A percentile compares a stretch with the other conserved stretches of the same genome.
Conservation (phyloP, 148 eudicot species). For the Pharnaceum exiguum region DNA sequence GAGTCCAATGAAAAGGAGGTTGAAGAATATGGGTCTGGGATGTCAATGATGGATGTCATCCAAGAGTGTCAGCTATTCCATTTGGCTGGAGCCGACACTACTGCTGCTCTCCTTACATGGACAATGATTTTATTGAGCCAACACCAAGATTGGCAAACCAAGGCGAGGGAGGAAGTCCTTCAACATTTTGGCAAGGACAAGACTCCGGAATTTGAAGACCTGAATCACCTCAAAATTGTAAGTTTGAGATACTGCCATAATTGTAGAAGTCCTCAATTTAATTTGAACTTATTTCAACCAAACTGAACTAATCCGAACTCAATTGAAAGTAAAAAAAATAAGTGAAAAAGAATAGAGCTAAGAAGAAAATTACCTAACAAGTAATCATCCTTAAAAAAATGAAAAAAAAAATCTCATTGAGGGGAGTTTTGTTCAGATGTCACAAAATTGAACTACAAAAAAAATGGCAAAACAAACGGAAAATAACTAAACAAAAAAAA, state of each 20-base stretch:
- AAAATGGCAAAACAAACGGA: too few relatives aligned
- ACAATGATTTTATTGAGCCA: conserved; percentile 11
- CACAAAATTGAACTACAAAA: too few relatives aligned
- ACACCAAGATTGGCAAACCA: conserved; percentile 17
- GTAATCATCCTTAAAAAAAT: too few relatives aligned
- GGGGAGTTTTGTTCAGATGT: too few relatives aligned
- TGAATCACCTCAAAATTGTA: conserved; percentile 14
- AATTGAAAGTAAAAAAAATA: too few relatives aligned
- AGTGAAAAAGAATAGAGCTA: too few relatives aligned
- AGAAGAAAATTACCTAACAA: too few relatives aligned
- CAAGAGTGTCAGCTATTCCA: conserved; percentile 18
- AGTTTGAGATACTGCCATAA: background rate
- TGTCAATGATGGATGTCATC: conserved; percentile 11
- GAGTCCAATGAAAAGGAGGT: conserved; percentile 12
- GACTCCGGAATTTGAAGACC: conserved; percentile 2
- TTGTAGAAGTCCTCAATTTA: too few relatives aligned
- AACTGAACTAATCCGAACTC: too few relatives aligned
- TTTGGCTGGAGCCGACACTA: conserved; percentile 16
- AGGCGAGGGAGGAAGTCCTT: conserved; percentile 19
- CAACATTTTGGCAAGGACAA: conserved; percentile 1
- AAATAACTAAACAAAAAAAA: too few relatives aligned
- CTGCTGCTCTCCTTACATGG: conserved; percentile 11
- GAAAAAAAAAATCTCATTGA: too few relatives aligned
- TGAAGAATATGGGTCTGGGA: background rate
- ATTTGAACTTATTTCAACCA: too few relatives aligned